Conservation (phyloP, 2,329 filamentous ascomycete genomes). For the Colletotrichum karsti region DNA sequence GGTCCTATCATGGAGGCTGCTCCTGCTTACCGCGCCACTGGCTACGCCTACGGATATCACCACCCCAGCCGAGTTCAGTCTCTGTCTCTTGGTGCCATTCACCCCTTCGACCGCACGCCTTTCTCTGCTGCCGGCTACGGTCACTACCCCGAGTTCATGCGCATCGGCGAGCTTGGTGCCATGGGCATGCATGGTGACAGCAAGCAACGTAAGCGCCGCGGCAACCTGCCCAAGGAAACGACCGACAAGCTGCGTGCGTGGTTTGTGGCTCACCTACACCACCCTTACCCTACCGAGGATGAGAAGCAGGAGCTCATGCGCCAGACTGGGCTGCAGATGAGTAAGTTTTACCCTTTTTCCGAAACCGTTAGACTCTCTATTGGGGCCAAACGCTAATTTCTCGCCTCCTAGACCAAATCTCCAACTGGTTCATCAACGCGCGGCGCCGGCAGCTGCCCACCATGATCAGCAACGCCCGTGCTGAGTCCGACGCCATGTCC, state of each 20-base stretch:
- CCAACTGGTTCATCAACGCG: slow-evolving; percentile 85
- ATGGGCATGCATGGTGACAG: slow-evolving; percentile 49
- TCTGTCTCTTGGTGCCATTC: slow-evolving; percentile 52
- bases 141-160: slow-evolving; percentile 52
- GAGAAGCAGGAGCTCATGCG: slow-evolving; percentile 85
- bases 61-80: slow-evolving; percentile 56
- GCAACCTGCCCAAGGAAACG: slow-evolving; percentile 90
- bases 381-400: slow-evolving; percentile 29
- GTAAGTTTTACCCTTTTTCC: slow-evolving; percentile 55
- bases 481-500: slow-evolving; percentile 57
- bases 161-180: slow-evolving; percentile 48
- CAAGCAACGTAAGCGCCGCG: slow-evolving; percentile 72
- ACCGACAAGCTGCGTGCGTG: slow-evolving; percentile 83
- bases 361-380: not conserved
- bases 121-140: slow-evolving; percentile 52
- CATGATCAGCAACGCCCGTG: slow-evolving; percentile 65
- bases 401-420: slow-evolving; percentile 67
- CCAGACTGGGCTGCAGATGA: slow-evolving; percentile 80
- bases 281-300: slow-evolving; percentile 81
- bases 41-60: slow-evolving; percentile 49
- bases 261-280: slow-evolving; percentile 80
- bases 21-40: slow-evolving; percentile 41
- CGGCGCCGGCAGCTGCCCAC: slow-evolving; percentile 71
- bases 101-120: slow-evolving; percentile 51
- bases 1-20: slow-evolving; percentile 41